Conservation (phyloP, 164 flowering plant genomes). For the Euptelea pleiosperma region DNA sequence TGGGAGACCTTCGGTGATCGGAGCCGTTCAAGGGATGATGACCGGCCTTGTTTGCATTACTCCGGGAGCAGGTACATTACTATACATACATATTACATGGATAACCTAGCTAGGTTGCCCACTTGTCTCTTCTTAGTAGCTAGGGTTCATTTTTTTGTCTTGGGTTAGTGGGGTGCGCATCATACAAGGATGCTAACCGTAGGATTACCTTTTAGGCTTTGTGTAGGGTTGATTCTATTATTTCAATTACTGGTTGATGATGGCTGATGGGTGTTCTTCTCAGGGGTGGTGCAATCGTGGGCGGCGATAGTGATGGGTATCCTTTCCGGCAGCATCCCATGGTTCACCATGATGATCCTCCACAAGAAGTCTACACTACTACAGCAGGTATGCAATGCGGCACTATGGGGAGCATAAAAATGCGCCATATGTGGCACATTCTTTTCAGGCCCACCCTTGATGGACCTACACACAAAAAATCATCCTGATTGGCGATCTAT, state of each 20-base stretch:
- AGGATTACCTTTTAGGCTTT: no score
- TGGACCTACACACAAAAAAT: no score
- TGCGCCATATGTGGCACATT: no score
- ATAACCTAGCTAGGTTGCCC: no score
- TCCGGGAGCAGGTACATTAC: conserved; percentile 69
- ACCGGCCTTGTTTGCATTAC: conserved; percentile 65
- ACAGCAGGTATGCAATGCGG: conserved; percentile 49
- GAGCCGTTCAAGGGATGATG: conserved; percentile 69
- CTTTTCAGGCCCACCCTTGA: no score
- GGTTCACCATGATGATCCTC: conserved; percentile 67
- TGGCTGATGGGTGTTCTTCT: background rate
- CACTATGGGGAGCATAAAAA: no score
- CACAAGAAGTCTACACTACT: conserved; percentile 51
- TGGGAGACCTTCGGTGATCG: conserved; percentile 59
- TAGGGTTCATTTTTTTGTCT: no score
- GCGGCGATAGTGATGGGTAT: conserved; percentile 63
- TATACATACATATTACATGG: no score
- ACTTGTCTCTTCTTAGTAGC: no score
- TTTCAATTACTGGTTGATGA: background rate
- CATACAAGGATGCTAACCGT: no score
- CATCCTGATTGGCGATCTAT: no score
- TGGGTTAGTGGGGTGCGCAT: no score
- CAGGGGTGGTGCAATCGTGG: conserved; percentile 66
- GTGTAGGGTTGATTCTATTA: background rate
- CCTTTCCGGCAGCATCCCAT: conserved; percentile 58